Conservation (phyloP, 257 asterid genomes). For the Penstemon davidsonii region DNA sequence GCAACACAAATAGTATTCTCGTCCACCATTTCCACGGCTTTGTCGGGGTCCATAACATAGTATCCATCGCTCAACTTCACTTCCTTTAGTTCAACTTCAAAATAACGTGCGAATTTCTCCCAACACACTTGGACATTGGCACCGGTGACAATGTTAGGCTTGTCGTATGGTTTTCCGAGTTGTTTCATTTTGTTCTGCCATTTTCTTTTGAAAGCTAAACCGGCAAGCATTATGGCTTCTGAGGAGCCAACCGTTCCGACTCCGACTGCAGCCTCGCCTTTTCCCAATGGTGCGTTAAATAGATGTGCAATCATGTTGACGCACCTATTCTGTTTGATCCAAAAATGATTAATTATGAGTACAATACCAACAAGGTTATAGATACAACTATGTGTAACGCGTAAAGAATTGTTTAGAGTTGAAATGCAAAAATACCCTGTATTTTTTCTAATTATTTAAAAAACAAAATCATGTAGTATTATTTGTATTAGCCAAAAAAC, state of each 20-base stretch:
- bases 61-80: constrained; percentile 77
- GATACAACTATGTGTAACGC: no score
- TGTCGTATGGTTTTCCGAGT: constrained; percentile 73
- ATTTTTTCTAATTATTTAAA: no score
- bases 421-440: no score
- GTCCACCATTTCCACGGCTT: constrained; percentile 87
- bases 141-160: constrained; percentile 89
- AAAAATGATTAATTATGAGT: neutral
- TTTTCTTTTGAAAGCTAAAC: constrained; percentile 80
- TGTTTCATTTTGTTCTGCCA: constrained; percentile 93
- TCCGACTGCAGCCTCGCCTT: constrained; percentile 77
- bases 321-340: constrained; percentile 64
- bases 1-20: constrained; percentile 95
- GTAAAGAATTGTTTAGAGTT: no score
- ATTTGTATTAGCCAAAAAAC: no score
- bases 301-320: constrained; percentile 91
- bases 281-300: constrained; percentile 81
- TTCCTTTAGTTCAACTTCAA: constrained; percentile 88
- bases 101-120: constrained; percentile 92
- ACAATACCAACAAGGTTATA: neutral
- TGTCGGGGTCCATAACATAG: constrained; percentile 88
- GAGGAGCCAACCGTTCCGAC: constrained; percentile 95
- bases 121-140: constrained; percentile 95
- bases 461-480: no score
- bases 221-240: constrained; percentile 96